Percentiles rank a stretch among this genome's conserved stretches.
These are phyloP conservation scores for Aspergillus brunneoviolaceus DNA, from an alignment of 2,329 filamentous ascomycete species.

Conservation along the genomic window DNA sequence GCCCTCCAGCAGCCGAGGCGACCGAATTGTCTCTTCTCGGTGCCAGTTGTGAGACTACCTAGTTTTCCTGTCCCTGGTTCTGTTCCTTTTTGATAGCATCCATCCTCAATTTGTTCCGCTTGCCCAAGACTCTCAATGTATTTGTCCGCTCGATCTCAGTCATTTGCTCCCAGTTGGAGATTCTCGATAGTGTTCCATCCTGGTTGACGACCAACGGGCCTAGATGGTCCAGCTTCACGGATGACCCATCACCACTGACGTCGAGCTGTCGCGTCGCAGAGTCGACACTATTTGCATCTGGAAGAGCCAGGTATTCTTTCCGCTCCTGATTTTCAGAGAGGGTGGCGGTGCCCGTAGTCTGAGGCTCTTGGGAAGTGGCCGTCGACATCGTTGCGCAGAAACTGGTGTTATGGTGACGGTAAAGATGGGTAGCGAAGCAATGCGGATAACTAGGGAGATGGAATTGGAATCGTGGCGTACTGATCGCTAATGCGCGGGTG, in stretches of 20 bases:
- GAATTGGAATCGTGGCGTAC: conserved; percentile 8
- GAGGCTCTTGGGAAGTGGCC: conserved; percentile 1
- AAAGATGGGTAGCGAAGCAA: conserved; percentile 21
- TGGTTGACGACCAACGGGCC: conserved; percentile 73
- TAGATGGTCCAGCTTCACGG: conserved; percentile 64
- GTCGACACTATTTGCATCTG: conserved; percentile 73
- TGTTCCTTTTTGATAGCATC: conserved; percentile 50
- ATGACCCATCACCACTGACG: conserved; percentile 38
- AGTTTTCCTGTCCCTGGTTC: neutral
- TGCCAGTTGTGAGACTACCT: neutral
- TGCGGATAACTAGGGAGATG: conserved; percentile 6
- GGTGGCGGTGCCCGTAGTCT: conserved; percentile 11
- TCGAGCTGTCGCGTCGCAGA: conserved; percentile 83
- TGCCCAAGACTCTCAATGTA: conserved; percentile 65
- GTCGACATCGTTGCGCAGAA: conserved; percentile 26
- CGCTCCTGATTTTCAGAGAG: conserved; percentile 8
- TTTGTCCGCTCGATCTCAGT: conserved; percentile 65
- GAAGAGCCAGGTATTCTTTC: conserved; percentile 61
- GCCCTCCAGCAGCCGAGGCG: neutral
- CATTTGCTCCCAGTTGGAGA: conserved; percentile 74
- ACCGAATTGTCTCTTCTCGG: neutral
- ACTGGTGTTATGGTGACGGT: conserved; percentile 13
- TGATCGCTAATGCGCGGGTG: conserved; percentile 6
- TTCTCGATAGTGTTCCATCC: conserved; percentile 69
- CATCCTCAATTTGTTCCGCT: conserved; percentile 65